phyloP scores from a whole-genome alignment of 208 protist genomes.

The Leishmania arabica region DNA sequence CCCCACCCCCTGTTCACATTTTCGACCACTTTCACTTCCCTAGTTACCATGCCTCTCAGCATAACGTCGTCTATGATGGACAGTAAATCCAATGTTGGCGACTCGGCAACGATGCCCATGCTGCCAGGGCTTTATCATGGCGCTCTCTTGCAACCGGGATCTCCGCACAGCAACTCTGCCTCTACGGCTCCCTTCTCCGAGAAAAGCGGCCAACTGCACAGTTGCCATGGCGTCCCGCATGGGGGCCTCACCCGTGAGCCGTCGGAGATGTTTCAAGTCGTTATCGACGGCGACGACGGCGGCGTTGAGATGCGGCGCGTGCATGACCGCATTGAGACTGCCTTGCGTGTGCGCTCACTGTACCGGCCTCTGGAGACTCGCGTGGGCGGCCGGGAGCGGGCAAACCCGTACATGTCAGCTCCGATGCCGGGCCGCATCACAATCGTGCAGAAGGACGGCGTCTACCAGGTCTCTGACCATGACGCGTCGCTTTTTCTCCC shows the following conservation, averaged over 20 bases:
- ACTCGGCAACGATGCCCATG: slow-evolving; percentile 3
- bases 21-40: neutral
- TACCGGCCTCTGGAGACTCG: slow-evolving; percentile 38
- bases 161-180: neutral
- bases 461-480: slow-evolving; percentile 75
- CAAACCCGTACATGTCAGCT: slow-evolving; percentile 23
- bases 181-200: neutral
- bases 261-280: slow-evolving; percentile 82
- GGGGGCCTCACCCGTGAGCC: slow-evolving; percentile 26
- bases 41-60: neutral
- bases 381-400: slow-evolving; percentile 6
- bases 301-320: slow-evolving; percentile 88
- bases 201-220: neutral
- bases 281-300: slow-evolving; percentile 91
- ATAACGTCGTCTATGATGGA: neutral
- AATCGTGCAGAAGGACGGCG: slow-evolving; percentile 56
- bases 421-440: slow-evolving; percentile 37
- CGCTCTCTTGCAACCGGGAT: neutral
- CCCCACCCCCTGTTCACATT: no score
- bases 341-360: slow-evolving; percentile 59
- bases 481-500: slow-evolving; percentile 36
- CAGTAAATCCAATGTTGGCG: neutral
- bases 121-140: neutral
- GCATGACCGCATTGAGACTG: slow-evolving; percentile 80
- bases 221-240: neutral